Evolutionary conservation across 441 rosid genomes (phyloP), one percentile per base, ranked within the genome.

Genomic region (Viola pubescens): DNA sequence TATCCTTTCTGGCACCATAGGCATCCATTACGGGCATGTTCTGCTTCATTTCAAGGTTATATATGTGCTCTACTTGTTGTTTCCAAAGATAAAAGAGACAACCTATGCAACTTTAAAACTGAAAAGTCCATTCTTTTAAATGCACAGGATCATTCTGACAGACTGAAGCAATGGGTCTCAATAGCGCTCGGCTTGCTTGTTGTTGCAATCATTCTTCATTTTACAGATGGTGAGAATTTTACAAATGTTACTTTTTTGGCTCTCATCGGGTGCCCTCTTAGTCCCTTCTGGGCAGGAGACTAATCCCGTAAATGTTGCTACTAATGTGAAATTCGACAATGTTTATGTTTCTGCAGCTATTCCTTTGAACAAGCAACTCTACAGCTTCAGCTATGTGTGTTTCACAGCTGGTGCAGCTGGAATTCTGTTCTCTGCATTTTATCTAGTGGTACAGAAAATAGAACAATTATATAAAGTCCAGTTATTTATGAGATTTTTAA

Each of bases 281-380:
- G 34, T 26, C 34, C 34, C 34, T 26, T 26, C 34, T 2, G 34
- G 34, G 34, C 34, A 26, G 34, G 34, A 26, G 34, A 26, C 3
- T 26, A 26, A 26, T 26, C 34, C 34, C 34, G 3, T 26, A 26
- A 45, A 56, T 9, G n/a, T 13, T 5, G 39, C 40, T 3, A 7
- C 1, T 2, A 42, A 41, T 10, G 12, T n/a, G 37, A 52, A 1
- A 0, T 42, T 9, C 14, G 1, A 0, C 4, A n/a, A 12, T 10
- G 1, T 37, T 48, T 59, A 43, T 49, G 65, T 4, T 6, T 52
- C 52, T 72, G 59, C 82, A 85, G 92, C 85, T 14, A 83, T 83
- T 76, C 92, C 92, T n/a, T 76, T 85, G 59, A 86, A 86, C 81
- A 83, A 86, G 61, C 92, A 86, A 65, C 85, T 83, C 6, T 83